Conservation (phyloP, 2,329 filamentous ascomycete genomes). For the Coniella vitis region DNA sequence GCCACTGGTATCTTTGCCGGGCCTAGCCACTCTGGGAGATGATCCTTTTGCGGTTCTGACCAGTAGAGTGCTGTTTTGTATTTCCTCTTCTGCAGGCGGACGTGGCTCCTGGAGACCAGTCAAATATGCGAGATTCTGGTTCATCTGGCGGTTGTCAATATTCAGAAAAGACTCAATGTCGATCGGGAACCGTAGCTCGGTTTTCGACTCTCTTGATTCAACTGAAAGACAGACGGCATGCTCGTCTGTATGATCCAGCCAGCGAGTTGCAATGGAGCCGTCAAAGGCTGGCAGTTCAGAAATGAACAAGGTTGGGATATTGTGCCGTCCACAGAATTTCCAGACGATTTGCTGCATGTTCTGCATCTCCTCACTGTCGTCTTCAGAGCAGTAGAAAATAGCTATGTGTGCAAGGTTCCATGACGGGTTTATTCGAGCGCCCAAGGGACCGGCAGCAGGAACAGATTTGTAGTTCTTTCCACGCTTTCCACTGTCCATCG, state of each 20-base stretch:
- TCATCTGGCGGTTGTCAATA: constrained; percentile 46
- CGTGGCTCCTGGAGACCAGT: constrained; percentile 29
- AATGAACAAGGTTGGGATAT: constrained; percentile 41
- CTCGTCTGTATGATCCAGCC: constrained; percentile 31
- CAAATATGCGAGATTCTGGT: constrained; percentile 44
- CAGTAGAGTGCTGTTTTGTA: background rate
- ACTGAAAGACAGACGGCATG: constrained; percentile 41
- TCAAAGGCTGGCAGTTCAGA: constrained; percentile 34
- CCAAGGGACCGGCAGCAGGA: constrained; percentile 25
- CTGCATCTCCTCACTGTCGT: constrained; percentile 31
- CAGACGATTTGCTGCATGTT: constrained; percentile 35
- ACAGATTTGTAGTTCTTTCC: constrained; percentile 31
- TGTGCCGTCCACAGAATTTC: constrained; percentile 40
- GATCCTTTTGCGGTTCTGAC: background rate
- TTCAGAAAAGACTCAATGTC: constrained; percentile 42
- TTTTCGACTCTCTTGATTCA: constrained; percentile 31
- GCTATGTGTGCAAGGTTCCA: constrained; percentile 44
- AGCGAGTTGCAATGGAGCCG: constrained; percentile 24
- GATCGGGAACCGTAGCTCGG: constrained; percentile 37
- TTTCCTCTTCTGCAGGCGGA: constrained; percentile 9
- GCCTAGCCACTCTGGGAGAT: background rate
- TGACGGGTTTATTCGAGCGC: constrained; percentile 32
- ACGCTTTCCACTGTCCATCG: constrained; percentile 33
- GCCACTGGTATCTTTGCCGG: background rate
- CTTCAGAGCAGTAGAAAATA: constrained; percentile 40